Base-by-base conservation (phyloP, 2,329 filamentous ascomycete genomes). In the Sporothrix inflata region DNA sequence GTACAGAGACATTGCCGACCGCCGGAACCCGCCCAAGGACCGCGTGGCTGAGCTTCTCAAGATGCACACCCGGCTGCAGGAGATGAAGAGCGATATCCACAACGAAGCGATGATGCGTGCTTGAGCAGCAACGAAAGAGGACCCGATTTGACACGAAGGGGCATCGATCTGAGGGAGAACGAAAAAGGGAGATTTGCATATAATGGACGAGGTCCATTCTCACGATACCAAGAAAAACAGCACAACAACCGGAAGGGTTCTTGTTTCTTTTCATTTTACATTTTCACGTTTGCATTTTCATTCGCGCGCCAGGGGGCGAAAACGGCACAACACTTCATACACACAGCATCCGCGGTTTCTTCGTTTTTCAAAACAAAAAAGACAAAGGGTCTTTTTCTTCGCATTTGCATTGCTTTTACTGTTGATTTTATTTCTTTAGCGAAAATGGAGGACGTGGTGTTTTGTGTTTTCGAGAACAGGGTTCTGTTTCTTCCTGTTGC, bases 51-150 rank as follows among this genome's bases (percentile, higher is more conserved):
- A 85, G 65, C 78, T 91, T 61, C 76, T 85, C 40, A 83, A 86
- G 16, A 87, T 90, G 87, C 85, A 87, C 71, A 80, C 83, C 38
- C 82, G 84, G 45, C 80, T 91, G 65, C 82, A 85, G 74, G 75
- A 75, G n/a, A 85, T 90, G 85, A 91, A 91, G 83, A 81, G 78
- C 75, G 84, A 88, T 72, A 90, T 91, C 60, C 86, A 88, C 76
- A 80, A 79, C 74, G 83, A 85, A 71, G 78, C 81, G 75, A 71
- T 71, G 63, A 61, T 71, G 19, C 74, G 72, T 34, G 57, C 53
- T 6, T 75, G 66, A 72, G 19, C 9, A 7, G 6, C 38, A 8
- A 21, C 21, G 19, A 49, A 45, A 2, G 45, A 49, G 45, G 38
- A 24, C n/a, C n/a, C n/a, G n/a, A n/a, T n/a, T n/a, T n/a, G n/a